Conservation (phyloP, 2,329 filamentous ascomycete species). For the Neonectria ditissima region DNA sequence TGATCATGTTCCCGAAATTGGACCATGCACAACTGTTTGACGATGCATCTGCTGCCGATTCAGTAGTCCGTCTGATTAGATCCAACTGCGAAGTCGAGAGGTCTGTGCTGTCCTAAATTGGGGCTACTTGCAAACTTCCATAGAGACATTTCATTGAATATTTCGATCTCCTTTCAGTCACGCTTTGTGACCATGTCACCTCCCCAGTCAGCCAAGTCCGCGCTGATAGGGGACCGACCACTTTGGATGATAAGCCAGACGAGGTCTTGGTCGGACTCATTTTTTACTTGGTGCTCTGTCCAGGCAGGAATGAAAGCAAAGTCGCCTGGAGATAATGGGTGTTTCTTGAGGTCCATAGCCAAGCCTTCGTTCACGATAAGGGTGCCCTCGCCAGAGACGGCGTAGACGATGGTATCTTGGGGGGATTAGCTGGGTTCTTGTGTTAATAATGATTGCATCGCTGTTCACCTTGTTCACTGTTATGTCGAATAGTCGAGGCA, state of each 20-base stretch:
- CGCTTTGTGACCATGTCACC: constrained; percentile 54
- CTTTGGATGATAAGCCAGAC: constrained; percentile 75
- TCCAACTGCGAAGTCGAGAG: constrained; percentile 41
- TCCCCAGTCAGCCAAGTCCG: constrained; percentile 73
- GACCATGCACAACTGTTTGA: constrained; percentile 75
- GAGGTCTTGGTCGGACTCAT: constrained; percentile 70
- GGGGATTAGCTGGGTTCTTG: not conserved
- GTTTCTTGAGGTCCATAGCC: constrained; percentile 62
- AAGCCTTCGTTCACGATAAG: constrained; percentile 70
- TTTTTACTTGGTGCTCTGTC: constrained; percentile 77
- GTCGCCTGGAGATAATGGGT: constrained; percentile 71
- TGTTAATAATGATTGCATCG: too few relatives aligned
- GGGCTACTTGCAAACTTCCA: constrained; percentile 8
- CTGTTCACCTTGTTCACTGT: constrained; percentile 72
- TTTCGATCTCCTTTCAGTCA: constrained; percentile 23
- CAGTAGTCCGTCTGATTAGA: constrained; percentile 47
- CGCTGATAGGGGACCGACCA: constrained; percentile 70
- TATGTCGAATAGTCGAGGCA: constrained; percentile 73
- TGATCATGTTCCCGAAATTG: constrained; percentile 69
- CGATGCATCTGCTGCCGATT: constrained; percentile 42
- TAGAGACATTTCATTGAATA: not conserved
- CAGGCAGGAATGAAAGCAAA: constrained; percentile 78
- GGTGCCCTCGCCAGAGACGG: constrained; percentile 69
- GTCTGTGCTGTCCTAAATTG: constrained; percentile 17
- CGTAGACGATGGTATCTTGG: constrained; percentile 76